Evolutionary conservation across 805 yeast species (phyloP).

Genomic region (Metschnikowia amazonensis): DNA sequence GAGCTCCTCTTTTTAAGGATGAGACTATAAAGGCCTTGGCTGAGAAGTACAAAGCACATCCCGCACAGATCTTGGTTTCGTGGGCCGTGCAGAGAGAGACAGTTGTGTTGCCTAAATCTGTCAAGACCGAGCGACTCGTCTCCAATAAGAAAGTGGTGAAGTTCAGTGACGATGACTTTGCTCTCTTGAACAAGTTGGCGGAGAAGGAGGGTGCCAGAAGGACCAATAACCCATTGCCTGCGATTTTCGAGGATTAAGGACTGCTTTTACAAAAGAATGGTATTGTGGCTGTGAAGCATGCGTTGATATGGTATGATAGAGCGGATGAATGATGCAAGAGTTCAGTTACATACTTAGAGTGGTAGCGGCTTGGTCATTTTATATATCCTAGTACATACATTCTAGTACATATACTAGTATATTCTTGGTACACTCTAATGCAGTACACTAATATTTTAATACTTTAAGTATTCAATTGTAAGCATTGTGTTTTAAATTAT

Average conservation of each 20-base stretch:
- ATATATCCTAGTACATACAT: too few relatives aligned
- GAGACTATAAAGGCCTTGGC: constrained; percentile 26
- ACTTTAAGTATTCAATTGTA: too few relatives aligned
- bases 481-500: too few relatives aligned
- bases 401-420: too few relatives aligned
- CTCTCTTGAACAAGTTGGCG: constrained; percentile 29
- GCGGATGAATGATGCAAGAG: too few relatives aligned
- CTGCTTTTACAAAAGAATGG: neutral
- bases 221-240: constrained; percentile 24
- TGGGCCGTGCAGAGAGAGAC: constrained; percentile 59
- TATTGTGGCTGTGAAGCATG: neutral
- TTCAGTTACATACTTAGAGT: too few relatives aligned
- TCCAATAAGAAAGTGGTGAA: constrained; percentile 33
- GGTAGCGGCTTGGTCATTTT: too few relatives aligned
- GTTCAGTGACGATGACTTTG: constrained; percentile 35
- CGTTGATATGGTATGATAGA: too few relatives aligned
- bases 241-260: constrained; percentile 8
- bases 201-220: constrained; percentile 31
- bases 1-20: constrained; percentile 58
- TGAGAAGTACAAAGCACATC: constrained; percentile 25
- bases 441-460: too few relatives aligned
- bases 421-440: too few relatives aligned
- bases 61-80: constrained; percentile 53
- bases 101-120: constrained; percentile 37
- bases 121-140: constrained; percentile 30